Base-by-base conservation (phyloP, 495 filamentous ascomycete genomes). In the Sporormia fimetaria region DNA sequence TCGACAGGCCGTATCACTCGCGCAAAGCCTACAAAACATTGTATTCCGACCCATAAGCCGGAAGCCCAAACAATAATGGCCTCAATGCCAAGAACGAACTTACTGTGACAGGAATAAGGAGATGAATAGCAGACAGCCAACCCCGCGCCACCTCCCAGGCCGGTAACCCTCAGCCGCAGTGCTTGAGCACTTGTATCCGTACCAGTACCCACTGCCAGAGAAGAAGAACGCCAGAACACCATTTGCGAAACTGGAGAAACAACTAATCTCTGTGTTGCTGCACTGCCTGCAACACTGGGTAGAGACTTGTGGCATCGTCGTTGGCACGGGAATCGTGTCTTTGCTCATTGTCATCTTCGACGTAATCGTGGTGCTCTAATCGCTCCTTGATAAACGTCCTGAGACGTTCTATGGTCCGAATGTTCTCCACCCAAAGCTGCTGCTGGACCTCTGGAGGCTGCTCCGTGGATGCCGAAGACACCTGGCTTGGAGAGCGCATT, bases 361-460 rank as follows among this genome's bases (percentile, higher is more conserved):
- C 74, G 40, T 73, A 86, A 16, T 85, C 76, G 36, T 68, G 69
- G 21, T 65, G 64, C 42, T 80, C 67, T 15, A 92, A 63, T 14
- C 78, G 67, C 12, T 76, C 66, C 18, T 70, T 69, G 49, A 94
- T 71, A 50, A 75, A 74, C 26, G 72, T 69, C 24, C 83, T 70
- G 30, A 94, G 68, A 27, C 67, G 70, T 62, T 92, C 85, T 36
- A 92, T 77, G 26, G 79, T 69, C 20, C 85, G 81, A 42, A 86
- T 76, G 60, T 87, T 81, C 53, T 87, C 80, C 8, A 94, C 72
- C 85, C 84, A 92, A 24, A 70, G 67, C 44, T 84, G 81, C 50
- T 88, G 74, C 34, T 62, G 64, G 2, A 16, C 11, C 9, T 49
- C 45, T 14, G 21, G 42, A 18, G 29, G 21, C 12, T 46, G 42